phyloP scores from a whole-genome alignment of 306 rosid species.

The Cucurbita argyrosperma region DNA sequence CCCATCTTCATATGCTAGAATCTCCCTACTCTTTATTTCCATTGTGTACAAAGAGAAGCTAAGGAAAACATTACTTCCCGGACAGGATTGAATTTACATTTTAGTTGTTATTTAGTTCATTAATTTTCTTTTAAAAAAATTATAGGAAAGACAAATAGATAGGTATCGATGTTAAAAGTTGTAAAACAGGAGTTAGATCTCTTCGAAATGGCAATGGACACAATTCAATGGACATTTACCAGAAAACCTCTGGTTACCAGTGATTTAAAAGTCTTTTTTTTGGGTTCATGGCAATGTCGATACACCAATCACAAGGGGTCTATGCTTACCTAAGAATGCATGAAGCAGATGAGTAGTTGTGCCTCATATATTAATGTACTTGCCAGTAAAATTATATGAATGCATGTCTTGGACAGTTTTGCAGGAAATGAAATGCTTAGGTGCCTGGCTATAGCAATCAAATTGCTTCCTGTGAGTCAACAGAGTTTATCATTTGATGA shows the following conservation, averaged over 20 bases:
- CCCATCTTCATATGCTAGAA: background rate
- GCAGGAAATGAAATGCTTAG: conserved; percentile 94
- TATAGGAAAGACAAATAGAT: background rate
- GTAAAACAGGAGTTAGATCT: background rate
- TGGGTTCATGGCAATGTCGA: background rate
- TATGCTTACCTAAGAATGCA: background rate
- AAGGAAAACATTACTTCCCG: background rate
- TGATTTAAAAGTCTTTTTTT: background rate
- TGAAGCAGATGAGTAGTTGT: background rate
- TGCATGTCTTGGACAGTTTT: conserved; percentile 49
- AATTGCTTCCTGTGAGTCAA: conserved; percentile 63
- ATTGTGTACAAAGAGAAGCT: background rate
- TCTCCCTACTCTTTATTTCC: background rate
- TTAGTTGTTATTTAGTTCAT: background rate
- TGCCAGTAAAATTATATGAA: background rate
- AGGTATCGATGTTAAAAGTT: background rate
- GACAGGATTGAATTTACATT: background rate
- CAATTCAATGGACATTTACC: background rate
- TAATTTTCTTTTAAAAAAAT: background rate
- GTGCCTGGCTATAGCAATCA: conserved; percentile 86
- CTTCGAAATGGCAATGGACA: background rate
- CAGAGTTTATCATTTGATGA: conserved; percentile 51
- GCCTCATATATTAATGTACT: background rate
- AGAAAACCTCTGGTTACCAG: background rate
- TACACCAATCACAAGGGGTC: background rate